A percentile compares a stretch with the other conserved stretches of the same genome.
phyloP scores from a whole-genome alignment of 106 monocot species.

The Agapanthus africanus region DNA sequence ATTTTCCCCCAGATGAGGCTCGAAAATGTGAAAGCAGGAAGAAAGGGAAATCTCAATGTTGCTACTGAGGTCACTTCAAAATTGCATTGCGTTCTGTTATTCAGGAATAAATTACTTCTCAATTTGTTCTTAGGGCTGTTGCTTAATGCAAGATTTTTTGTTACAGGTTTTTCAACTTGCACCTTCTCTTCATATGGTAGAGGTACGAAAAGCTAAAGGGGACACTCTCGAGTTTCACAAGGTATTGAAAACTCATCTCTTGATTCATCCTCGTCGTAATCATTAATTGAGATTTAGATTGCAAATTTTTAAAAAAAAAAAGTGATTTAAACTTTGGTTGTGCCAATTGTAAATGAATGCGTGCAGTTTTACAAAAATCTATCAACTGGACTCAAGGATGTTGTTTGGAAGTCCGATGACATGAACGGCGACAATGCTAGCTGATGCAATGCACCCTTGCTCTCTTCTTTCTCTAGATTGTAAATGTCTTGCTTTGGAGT shows the following conservation, averaged over 20 bases:
- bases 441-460: too few species aligned
- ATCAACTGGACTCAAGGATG: constrained; percentile 13
- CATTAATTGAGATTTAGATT: too few species aligned
- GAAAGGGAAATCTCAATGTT: constrained; percentile 91
- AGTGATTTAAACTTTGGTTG: too few species aligned
- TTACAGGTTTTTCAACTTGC: constrained; percentile 82
- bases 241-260: constrained; percentile 31
- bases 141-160: background rate
- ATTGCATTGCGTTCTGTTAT: background rate
- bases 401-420: constrained; percentile 18
- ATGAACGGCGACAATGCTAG: too few species aligned
- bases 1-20: constrained; percentile 62
- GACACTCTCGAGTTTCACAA: constrained; percentile 81
- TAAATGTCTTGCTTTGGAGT: too few species aligned
- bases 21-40: constrained; percentile 86
- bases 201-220: constrained; percentile 76
- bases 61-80: constrained; percentile 64
- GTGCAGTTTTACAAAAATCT: constrained; percentile 18
- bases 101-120: background rate
- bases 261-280: too few species aligned
- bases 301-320: too few species aligned
- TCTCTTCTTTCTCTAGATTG: too few species aligned
- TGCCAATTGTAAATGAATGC: too few species aligned
- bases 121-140: constrained; percentile 4
- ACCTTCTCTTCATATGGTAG: constrained; percentile 85